Base-by-base conservation (phyloP, 768 basidiomycete genomes). In the Asterophora parasitica region DNA sequence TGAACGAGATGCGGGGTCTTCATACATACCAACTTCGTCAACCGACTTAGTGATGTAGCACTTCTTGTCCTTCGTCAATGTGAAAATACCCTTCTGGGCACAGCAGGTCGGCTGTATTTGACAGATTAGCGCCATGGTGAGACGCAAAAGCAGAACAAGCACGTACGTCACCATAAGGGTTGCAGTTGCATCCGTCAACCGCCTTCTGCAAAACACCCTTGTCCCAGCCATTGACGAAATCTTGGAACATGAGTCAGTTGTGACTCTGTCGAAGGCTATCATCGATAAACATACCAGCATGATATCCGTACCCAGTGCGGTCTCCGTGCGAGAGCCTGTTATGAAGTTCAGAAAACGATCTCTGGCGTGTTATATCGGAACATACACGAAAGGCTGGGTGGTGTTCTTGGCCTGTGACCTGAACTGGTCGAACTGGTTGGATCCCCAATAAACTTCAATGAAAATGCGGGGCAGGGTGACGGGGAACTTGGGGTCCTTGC, bases 191-290 rank as follows among this genome's bases (percentile, higher is more conserved):
- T 23, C 23, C 23, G 6, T 23, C 23, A 23, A 23, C 23, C 23
- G 23, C 23, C 23, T 23, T 23, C 6, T 23, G 23, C 23, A 23
- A 23, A 23, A 23, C 23, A 23, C 23, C 23, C 23, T 23, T 23
- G 23, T 80, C 76, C 83, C 83, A 86, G 13, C 83, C 81, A 52
- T 81, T 79, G 44, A 75, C 63, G 63, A 75, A 81, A 53, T 81
- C 77, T 74, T 30, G 6, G 27, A 23, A 44, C 42, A 10, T 17
- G 23, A 23, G 23, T 23, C 3, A 23, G 40, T 2, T 35, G 16
- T 31, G 47, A 15, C 30, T 13, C 37, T n/a, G n/a, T 23, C 23
- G 3, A 23, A 23, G 6, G 6, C 53, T 35, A 26, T 23, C 7
- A 23, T 32, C 8, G 8, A 8, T 19, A 46, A 33, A 56, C 71